phyloP scores from a whole-genome alignment of 192 early-diverging fungal genomes.

The Allomyces macrogynus region DNA sequence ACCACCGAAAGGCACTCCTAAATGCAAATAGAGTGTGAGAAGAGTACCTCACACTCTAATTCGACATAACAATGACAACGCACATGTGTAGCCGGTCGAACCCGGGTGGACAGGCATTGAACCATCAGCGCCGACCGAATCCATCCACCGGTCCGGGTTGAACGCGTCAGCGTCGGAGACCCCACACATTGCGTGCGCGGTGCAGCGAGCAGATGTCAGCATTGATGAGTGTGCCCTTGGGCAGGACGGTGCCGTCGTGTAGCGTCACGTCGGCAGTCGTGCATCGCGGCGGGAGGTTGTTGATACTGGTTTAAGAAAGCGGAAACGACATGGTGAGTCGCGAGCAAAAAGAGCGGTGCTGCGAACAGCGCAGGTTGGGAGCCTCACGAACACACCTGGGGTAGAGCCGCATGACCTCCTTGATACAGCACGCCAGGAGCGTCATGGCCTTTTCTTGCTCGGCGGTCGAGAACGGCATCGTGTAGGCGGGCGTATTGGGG shows the following conservation, averaged over 20 bases:
- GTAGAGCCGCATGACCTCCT: background rate
- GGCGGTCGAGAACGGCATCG: background rate
- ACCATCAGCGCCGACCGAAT: no score
- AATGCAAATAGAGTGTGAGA: constrained; percentile 17
- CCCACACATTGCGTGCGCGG: background rate
- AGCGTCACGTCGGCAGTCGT: background rate
- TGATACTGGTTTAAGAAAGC: background rate
- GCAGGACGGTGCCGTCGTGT: background rate
- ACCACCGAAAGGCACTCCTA: constrained; percentile 30
- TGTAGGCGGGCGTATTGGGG: constrained; percentile 9
- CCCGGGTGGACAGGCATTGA: constrained; percentile 9
- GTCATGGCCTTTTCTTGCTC: background rate
- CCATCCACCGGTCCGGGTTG: background rate
- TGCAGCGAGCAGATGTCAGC: background rate
- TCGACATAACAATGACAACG: background rate
- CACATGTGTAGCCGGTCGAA: constrained; percentile 3
- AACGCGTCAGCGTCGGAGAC: background rate
- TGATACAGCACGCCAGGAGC: background rate
- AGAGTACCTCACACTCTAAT: constrained; percentile 10
- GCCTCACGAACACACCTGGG: background rate
- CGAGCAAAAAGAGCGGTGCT: no score
- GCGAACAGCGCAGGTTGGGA: no score
- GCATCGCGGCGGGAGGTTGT: background rate
- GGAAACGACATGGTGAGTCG: no score
- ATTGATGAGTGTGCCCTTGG: background rate